Evolutionary conservation across 208 protist genomes (phyloP).

Genomic region (Jaenimonas drosophilae): DNA sequence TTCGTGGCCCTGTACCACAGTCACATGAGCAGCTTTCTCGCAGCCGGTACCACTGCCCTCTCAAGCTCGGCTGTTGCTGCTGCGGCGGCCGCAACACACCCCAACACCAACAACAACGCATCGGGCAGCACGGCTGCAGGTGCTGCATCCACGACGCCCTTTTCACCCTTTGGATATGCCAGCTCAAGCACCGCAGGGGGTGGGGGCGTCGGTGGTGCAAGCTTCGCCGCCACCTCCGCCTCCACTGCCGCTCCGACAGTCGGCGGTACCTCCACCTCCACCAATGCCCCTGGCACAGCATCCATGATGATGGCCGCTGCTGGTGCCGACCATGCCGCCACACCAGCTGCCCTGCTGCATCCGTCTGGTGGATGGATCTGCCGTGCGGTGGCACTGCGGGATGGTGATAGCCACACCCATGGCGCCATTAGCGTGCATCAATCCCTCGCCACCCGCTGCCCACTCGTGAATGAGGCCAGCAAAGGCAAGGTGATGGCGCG

Average conservation of each 20-base stretch:
- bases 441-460: slow-evolving; percentile 39
- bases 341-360: slow-evolving; percentile 12
- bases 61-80: no score
- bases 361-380: slow-evolving; percentile 72
- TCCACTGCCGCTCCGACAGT: no score
- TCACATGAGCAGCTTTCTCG: no score
- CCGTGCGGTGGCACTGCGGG: slow-evolving; percentile 61
- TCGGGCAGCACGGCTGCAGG: no score
- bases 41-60: no score
- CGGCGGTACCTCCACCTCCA: no score
- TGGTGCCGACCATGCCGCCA: not conserved
- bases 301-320: not conserved
- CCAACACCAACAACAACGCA: no score
- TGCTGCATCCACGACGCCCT: no score
- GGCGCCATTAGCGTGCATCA: slow-evolving; percentile 78
- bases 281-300: not conserved
- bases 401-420: slow-evolving; percentile 52
- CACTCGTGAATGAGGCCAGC: slow-evolving; percentile 66
- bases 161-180: no score
- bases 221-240: not conserved
- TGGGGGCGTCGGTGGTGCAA: slow-evolving; percentile 1
- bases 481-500: slow-evolving; percentile 54
- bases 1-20: no score
- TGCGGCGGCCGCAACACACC: no score
- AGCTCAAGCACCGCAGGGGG: no score